phyloP scores from a whole-genome alignment of 139 green algal species.

The Pleodorina starrii region DNA sequence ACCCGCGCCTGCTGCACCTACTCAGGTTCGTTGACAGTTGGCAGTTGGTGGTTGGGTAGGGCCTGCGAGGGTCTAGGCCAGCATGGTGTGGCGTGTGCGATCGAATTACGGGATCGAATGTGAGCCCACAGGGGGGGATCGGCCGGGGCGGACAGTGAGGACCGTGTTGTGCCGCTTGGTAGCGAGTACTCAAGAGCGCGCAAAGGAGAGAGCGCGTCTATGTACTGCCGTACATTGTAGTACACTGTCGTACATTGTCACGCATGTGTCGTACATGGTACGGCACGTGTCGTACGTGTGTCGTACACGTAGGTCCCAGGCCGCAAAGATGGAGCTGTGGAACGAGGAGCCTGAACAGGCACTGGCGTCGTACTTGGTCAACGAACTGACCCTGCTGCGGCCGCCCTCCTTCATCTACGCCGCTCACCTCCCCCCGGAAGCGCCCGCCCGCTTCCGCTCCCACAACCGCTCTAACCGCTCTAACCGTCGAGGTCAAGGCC shows the following conservation, averaged over 20 bases:
- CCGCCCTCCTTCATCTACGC: constrained; percentile 62
- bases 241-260: not conserved
- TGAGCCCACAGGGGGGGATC: too few relatives aligned
- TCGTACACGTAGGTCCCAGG: constrained; percentile 27
- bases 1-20: constrained; percentile 62
- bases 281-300: not conserved
- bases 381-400: constrained; percentile 57
- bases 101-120: too few relatives aligned
- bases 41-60: too few relatives aligned
- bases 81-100: too few relatives aligned
- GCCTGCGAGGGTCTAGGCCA: too few relatives aligned
- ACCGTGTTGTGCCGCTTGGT: too few relatives aligned
- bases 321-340: constrained; percentile 57
- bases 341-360: constrained; percentile 47
- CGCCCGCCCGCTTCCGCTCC: not conserved
- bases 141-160: too few relatives aligned
- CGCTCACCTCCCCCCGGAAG: constrained; percentile 25
- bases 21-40: constrained; percentile 59
- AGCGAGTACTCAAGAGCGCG: too few relatives aligned
- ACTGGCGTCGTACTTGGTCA: constrained; percentile 38
- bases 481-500: too few relatives aligned
- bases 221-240: not conserved
- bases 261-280: not conserved
- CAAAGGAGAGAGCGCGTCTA: too few relatives aligned
- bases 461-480: too few relatives aligned